Conservation (phyloP, 768 basidiomycete genomes). For the Boletus barrowsii region DNA sequence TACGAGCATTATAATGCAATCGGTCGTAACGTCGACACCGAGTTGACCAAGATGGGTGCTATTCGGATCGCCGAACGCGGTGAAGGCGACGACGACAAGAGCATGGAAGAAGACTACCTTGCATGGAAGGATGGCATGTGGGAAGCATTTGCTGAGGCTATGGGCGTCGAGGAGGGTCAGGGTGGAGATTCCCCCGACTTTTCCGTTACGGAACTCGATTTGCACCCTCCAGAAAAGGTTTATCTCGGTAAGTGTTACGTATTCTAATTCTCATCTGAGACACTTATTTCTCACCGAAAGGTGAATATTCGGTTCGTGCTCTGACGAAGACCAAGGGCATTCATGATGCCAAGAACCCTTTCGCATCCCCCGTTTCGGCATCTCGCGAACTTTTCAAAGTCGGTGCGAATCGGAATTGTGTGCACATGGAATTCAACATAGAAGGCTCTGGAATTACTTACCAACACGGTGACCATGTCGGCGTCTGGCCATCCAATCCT, state of each 20-base stretch:
- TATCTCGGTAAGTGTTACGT: constrained; percentile 71
- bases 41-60: constrained; percentile 77
- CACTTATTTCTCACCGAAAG: constrained; percentile 33
- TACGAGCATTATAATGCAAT: constrained; percentile 98
- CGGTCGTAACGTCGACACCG: constrained; percentile 70
- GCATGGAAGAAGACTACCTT: constrained; percentile 99
- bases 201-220: constrained; percentile 76
- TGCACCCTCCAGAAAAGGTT: constrained; percentile 81
- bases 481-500: constrained; percentile 95
- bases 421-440: constrained; percentile 90
- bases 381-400: constrained; percentile 82
- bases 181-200: constrained; percentile 96
- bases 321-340: constrained; percentile 92
- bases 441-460: constrained; percentile 97
- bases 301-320: constrained; percentile 94
- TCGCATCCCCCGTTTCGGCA: constrained; percentile 73
- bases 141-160: constrained; percentile 76
- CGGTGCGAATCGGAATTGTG: constrained; percentile 81
- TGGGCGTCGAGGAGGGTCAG: constrained; percentile 94
- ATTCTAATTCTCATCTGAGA: background rate
- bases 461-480: constrained; percentile 97
- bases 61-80: constrained; percentile 83
- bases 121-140: constrained; percentile 99
- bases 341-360: constrained; percentile 98
- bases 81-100: constrained; percentile 98